phyloP scores from a whole-genome alignment of 305 asterid species.

The Fraxinus angustifolia region DNA sequence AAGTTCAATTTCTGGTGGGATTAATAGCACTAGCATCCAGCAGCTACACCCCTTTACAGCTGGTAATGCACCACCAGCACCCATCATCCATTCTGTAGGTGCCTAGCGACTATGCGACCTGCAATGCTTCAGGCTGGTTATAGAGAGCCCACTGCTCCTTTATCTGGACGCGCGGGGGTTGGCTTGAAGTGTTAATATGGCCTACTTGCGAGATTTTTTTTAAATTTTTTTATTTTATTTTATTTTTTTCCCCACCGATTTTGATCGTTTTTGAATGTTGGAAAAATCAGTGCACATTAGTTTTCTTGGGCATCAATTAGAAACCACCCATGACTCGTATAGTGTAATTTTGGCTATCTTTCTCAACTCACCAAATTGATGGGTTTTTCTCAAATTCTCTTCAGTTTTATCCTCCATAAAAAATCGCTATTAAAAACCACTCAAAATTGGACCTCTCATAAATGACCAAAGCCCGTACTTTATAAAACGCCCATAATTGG shows the following conservation, averaged over 20 bases:
- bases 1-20: background rate
- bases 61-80: background rate
- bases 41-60: background rate
- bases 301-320: background rate
- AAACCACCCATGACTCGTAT: background rate
- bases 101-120: background rate
- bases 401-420: background rate
- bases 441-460: too few relatives aligned
- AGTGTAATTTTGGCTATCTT: background rate
- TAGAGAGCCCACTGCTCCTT: background rate
- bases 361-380: background rate
- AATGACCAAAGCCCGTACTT: background rate
- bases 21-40: background rate
- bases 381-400: background rate
- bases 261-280: background rate
- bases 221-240: too few relatives aligned
- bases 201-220: background rate
- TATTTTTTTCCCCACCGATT: background rate
- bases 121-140: background rate
- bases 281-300: too few relatives aligned
- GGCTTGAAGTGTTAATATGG: background rate
- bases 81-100: background rate
- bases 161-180: background rate
- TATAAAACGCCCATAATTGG: too few relatives aligned
- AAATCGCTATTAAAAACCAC: too few relatives aligned